Evolutionary conservation across 768 basidiomycete species (phyloP).

Genomic region (Amanita inopinata): DNA sequence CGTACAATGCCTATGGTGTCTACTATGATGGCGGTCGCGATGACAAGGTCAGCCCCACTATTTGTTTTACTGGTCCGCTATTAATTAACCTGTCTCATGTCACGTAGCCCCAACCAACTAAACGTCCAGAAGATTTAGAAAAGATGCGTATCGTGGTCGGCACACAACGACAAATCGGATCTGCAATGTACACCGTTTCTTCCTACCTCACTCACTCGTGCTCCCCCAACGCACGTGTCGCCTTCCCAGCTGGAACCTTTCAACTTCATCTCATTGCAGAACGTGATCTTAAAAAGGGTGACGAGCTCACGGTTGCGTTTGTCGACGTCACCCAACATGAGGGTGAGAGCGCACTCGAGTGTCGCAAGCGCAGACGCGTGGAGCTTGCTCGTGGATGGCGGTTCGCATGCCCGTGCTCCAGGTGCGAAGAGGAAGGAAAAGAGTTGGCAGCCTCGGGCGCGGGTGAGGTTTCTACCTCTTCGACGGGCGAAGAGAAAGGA

Average conservation of each 20-base stretch:
- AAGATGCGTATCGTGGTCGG: conserved; percentile 70
- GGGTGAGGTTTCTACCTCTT: background rate
- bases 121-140: conserved; percentile 62
- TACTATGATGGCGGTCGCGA: conserved; percentile 55
- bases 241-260: conserved; percentile 56
- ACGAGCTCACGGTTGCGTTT: conserved; percentile 67
- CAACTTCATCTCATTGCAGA: conserved; percentile 64
- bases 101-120: conserved; percentile 38
- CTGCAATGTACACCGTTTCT: conserved; percentile 67
- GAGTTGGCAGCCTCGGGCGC: conserved; percentile 19
- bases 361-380: conserved; percentile 53
- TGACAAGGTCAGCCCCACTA: conserved; percentile 45
- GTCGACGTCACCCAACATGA: conserved; percentile 54
- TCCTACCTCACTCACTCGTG: conserved; percentile 77
- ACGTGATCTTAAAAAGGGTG: conserved; percentile 60
- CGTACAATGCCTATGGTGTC: conserved; percentile 73
- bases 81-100: conserved; percentile 3
- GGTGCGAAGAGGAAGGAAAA: conserved; percentile 49
- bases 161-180: conserved; percentile 66
- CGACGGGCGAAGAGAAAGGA: conserved; percentile 1
- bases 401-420: conserved; percentile 65
- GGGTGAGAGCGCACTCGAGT: conserved; percentile 43
- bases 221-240: conserved; percentile 52
- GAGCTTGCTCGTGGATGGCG: conserved; percentile 78
- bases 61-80: background rate